Evolutionary conservation across 441 rosid genomes (phyloP), one percentile per base, ranked within the genome.

Genomic region (Francoa sonchifolia): DNA sequence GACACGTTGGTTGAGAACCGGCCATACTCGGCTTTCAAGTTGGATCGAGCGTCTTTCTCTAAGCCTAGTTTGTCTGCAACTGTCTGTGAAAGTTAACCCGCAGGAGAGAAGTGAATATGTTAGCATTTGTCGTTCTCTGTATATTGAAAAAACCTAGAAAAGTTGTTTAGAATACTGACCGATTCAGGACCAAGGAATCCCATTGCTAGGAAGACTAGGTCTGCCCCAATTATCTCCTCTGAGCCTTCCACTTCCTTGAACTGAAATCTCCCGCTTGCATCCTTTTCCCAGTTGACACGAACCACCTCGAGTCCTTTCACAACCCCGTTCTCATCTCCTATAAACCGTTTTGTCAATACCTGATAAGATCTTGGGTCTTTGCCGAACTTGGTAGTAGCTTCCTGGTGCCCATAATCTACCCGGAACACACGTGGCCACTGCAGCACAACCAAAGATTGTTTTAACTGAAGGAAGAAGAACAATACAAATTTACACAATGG

Each of bases 351-450:
- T 2, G 99, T 93, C 50, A 93, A 48, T 36, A 88, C 97, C 63
- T 93, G 86, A 45, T 88, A 93, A 8, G 95, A 52, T 61, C 99
- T 73, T 0, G 99, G 99, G 50, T 93, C 99, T 53, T 80, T 73
- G 14, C 99, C 97, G 16, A 88, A 93, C 66, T 78, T 93, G 14
- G 71, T 39, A 15, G 79, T 54, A n/a, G 87, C 99, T 73, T 93
- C 99, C 61, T 93, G 94, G 59, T 93, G 99, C 15, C 99, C 99
- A 23, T 93, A 93, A 50, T 93, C 99, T 5, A 93, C 66, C 3
- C 99, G 92, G 79, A 82, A 85, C 29, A 82, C 26, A 6, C 95
- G 83, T 50, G 99, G 99, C 99, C 99, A 93, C 99, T 93, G 72
- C 61, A 59, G 40, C 37, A 19, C 37, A 44, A 36, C n/a, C n/a